A percentile compares a stretch with the other conserved stretches of the same genome.
Evolutionary conservation across 768 basidiomycete species (phyloP).

Genomic region (Termitomyces sp.): DNA sequence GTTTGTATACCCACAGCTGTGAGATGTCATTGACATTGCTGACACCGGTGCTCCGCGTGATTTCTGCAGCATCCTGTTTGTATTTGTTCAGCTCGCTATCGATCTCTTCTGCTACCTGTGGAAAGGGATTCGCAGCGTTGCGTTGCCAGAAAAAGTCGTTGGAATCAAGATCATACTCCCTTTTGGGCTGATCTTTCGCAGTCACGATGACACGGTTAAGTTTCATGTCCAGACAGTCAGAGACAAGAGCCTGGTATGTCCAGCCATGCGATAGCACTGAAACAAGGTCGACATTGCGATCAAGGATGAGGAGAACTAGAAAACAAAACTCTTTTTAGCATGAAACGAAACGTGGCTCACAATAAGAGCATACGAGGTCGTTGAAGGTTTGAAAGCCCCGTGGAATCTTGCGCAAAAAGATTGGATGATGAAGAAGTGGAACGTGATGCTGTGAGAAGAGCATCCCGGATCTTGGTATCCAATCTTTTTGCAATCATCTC

Average conservation of each 20-base stretch:
- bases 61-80: constrained; percentile 95
- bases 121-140: constrained; percentile 95
- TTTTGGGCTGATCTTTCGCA: constrained; percentile 63
- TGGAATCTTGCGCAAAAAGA: constrained; percentile 77
- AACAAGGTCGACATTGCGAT: constrained; percentile 92
- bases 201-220: constrained; percentile 90
- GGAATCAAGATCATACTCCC: constrained; percentile 92
- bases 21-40: constrained; percentile 94
- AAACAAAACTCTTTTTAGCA: neutral
- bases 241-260: constrained; percentile 98
- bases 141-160: constrained; percentile 99
- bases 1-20: constrained; percentile 66
- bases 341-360: neutral
- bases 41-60: constrained; percentile 94
- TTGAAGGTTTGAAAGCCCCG: constrained; percentile 82
- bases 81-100: constrained; percentile 88
- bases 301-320: constrained; percentile 87
- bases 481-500: constrained; percentile 99
- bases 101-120: constrained; percentile 97
- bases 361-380: constrained; percentile 61
- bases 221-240: constrained; percentile 96
- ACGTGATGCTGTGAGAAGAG: constrained; percentile 68
- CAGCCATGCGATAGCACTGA: constrained; percentile 95
- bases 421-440: constrained; percentile 47
- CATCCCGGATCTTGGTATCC: constrained; percentile 88